A percentile compares a stretch with the other conserved stretches of the same genome.
Conservation (phyloP, 306 rosid species). For the Boehmeria nivea region DNA sequence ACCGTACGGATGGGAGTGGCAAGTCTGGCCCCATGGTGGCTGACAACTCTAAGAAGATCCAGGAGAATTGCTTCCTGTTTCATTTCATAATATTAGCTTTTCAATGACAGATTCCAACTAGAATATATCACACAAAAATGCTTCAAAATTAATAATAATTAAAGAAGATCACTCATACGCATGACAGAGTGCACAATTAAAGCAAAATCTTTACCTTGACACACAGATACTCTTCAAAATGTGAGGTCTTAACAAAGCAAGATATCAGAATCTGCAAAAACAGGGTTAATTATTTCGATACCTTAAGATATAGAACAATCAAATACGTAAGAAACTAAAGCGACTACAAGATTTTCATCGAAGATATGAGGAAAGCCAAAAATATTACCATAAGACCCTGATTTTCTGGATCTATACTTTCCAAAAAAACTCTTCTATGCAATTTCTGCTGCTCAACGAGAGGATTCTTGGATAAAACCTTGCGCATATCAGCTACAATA, state of each 20-base stretch:
- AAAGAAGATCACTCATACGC: no score
- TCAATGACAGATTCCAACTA: conserved; percentile 15
- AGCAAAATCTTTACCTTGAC: conserved; percentile 57
- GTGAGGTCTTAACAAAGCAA: conserved; percentile 96
- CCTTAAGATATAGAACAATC: background rate
- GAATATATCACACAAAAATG: background rate
- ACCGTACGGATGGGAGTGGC: conserved; percentile 98
- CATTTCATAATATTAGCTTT: conserved; percentile 21
- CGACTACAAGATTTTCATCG: background rate
- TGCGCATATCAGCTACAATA: conserved; percentile 98
- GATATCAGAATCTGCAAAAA: conserved; percentile 79
- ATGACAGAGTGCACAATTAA: no score
- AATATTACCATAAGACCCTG: conserved; percentile 76
- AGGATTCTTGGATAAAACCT: conserved; percentile 92
- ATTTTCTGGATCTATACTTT: conserved; percentile 65
- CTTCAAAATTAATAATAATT: background rate
- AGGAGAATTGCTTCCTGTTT: conserved; percentile 86
- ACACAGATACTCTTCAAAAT: conserved; percentile 86
- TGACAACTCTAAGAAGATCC: conserved; percentile 93
- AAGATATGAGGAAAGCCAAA: background rate
- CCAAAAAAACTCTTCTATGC: conserved; percentile 95
- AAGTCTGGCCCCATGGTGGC: conserved; percentile 88
- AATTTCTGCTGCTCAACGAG: conserved; percentile 98
- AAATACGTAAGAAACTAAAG: background rate
- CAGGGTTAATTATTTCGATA: background rate